Evolutionary conservation across 192 early-diverging fungal genomes (phyloP).

Genomic region (Irineochytrium annulatum): DNA sequence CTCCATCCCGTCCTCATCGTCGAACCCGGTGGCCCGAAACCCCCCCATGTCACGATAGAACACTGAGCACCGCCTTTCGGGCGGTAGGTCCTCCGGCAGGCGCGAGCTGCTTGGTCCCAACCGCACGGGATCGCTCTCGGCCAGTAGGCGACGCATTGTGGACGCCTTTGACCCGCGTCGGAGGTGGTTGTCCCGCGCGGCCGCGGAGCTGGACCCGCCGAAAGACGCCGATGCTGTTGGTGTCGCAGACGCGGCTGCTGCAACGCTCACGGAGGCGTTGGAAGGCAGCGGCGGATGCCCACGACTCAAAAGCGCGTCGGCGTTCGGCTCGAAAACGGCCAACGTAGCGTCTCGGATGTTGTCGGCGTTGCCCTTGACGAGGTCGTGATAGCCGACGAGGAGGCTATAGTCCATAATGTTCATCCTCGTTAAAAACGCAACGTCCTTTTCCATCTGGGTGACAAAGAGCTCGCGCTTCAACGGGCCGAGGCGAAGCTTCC

Average conservation of each 20-base stretch:
- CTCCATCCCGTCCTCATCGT: conserved; percentile 55
- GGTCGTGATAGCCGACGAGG: conserved; percentile 87
- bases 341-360: conserved; percentile 91
- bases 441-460: conserved; percentile 83
- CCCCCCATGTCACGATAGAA: conserved; percentile 94
- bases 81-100: conserved; percentile 42
- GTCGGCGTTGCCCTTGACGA: conserved; percentile 69
- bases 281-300: no score
- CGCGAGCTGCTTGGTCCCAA: conserved; percentile 48
- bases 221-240: not conserved
- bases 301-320: conserved; percentile 11
- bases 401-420: conserved; percentile 99
- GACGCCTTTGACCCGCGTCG: conserved; percentile 6
- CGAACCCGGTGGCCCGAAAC: conserved; percentile 68
- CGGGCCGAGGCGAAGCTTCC: conserved; percentile 76
- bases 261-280: not conserved
- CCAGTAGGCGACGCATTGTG: conserved; percentile 9
- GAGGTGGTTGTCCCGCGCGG: conserved; percentile 3
- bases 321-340: conserved; percentile 70
- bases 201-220: not conserved
- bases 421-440: conserved; percentile 65
- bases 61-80: conserved; percentile 62
- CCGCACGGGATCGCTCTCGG: conserved; percentile 54
- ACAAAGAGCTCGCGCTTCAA: conserved; percentile 74
- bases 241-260: not conserved